Conservation (phyloP, 2,329 filamentous ascomycete species). For the Thielaviopsis musarum region DNA sequence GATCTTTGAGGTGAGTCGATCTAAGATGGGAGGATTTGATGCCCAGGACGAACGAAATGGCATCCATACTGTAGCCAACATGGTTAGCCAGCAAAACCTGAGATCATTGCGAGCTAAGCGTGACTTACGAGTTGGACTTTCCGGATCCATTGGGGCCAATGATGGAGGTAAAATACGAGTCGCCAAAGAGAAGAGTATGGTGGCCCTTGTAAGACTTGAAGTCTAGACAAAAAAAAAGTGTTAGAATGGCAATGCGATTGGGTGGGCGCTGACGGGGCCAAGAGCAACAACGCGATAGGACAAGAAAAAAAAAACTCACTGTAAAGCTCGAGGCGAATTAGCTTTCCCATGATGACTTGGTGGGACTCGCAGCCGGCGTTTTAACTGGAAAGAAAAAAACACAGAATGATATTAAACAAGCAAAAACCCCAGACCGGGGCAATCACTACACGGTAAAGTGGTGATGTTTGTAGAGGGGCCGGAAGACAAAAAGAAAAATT, state of each 20-base stretch:
- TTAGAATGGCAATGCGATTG: constrained; percentile 9
- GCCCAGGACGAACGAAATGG: constrained; percentile 94
- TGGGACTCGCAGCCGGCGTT: constrained; percentile 1
- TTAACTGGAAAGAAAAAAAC: neutral
- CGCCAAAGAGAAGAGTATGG: constrained; percentile 83
- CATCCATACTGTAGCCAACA: constrained; percentile 61
- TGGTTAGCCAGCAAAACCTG: neutral
- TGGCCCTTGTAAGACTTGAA: constrained; percentile 99
- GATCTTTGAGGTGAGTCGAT: constrained; percentile 80
- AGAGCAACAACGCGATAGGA: neutral
- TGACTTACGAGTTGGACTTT: constrained; percentile 87
- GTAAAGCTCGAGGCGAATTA: constrained; percentile 84
- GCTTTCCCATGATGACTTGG: constrained; percentile 66
- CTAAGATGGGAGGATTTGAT: constrained; percentile 98
- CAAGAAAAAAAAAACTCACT: constrained; percentile 38
- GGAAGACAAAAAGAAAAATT: neutral
- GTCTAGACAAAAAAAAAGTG: constrained; percentile 33
- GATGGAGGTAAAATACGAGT: constrained; percentile 98
- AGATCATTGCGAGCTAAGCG: neutral
- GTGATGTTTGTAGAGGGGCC: neutral
- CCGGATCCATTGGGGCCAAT: constrained; percentile 99
- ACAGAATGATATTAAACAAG: neutral
- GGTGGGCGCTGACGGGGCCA: neutral
- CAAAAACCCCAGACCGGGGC: neutral
- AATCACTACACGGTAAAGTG: neutral